phyloP scores from a whole-genome alignment of 768 basidiomycete genomes.

The Fomitopsis serialis region DNA sequence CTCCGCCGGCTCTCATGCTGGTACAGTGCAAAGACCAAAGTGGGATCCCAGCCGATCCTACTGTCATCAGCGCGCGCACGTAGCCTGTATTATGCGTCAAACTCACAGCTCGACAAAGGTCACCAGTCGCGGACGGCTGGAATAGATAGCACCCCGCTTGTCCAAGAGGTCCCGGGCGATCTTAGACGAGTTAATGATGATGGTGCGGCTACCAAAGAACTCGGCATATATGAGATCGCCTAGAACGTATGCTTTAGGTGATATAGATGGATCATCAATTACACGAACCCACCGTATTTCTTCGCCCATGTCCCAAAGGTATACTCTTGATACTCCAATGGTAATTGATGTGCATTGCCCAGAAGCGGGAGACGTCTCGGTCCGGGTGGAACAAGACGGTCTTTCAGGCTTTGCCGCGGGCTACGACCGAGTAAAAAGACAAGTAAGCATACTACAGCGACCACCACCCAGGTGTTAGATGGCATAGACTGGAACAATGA shows the following conservation, averaged over 20 bases:
- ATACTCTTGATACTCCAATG: constrained; percentile 10
- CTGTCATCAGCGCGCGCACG: no score
- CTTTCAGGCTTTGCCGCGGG: background rate
- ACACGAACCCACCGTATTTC: no score
- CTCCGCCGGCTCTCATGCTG: background rate
- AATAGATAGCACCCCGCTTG: constrained; percentile 19
- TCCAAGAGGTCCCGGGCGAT: constrained; percentile 22
- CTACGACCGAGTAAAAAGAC: background rate
- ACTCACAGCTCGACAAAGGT: constrained; percentile 12
- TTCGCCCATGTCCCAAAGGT: background rate
- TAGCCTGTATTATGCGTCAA: background rate
- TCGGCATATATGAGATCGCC: constrained; percentile 18
- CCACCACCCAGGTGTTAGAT: background rate
- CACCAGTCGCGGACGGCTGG: constrained; percentile 16
- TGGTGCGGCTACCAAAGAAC: constrained; percentile 12
- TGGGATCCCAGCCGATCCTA: constrained; percentile 7
- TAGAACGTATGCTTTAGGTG: no score
- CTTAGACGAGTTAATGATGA: constrained; percentile 16
- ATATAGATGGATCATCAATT: no score
- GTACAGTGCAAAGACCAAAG: background rate
- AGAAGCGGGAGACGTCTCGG: constrained; percentile 14
- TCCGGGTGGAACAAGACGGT: constrained; percentile 11
- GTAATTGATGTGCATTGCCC: constrained; percentile 17
- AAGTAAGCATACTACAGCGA: background rate
- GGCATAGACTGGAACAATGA: no score